Evolutionary conservation across 2,329 filamentous ascomycete genomes (phyloP), one percentile per base, ranked within the genome.

Genomic region (Claviceps pusilla): DNA sequence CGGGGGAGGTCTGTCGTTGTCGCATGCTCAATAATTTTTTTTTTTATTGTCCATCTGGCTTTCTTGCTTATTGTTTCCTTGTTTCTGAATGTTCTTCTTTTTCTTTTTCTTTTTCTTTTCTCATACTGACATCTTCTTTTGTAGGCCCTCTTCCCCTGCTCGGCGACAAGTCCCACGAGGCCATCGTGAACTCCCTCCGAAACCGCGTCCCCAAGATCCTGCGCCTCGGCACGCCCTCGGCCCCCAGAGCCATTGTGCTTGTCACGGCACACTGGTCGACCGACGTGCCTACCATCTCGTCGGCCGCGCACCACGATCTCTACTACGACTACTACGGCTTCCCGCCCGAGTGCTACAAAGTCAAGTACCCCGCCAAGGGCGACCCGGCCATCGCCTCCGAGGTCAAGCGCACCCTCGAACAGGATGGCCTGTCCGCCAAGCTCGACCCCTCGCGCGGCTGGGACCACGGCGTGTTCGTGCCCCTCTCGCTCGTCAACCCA

Each of bases 401-500:
- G 56, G 67, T 81, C 29, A 69, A 69, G 11, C 65, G 68, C n/a
- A 69, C 71, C 3, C 60, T 83, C 43, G 65, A 68, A 16, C 65
- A 64, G 2, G 69, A 71, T n/a, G 78, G 78, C 0, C 63, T 81
- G 0, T 58, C 64, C 14, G 65, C 70, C 2, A 57, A 57, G 12
- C 64, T 76, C 12, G 68, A 76, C 57, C 58, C 53, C 14, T 52
- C 64, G 55, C 70, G 73, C 45, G 68, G 73, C 55, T 82, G 78
- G 78, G 78, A 82, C 61, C 79, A 82, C 61, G 79, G 78, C 66
- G 77, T 82, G 55, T 82, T 81, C 63, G 65, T 82, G 31, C 78
- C 78, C 7, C 69, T 82, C 66, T 69, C 73, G 48, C 75, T 82
- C 47, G 73, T 77, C 59, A 65, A 75, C 54, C 78, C 79, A 24